These are phyloP conservation scores for Serendipita sp. DNA, from an alignment of 768 basidiomycete species.

Conservation along the genomic window DNA sequence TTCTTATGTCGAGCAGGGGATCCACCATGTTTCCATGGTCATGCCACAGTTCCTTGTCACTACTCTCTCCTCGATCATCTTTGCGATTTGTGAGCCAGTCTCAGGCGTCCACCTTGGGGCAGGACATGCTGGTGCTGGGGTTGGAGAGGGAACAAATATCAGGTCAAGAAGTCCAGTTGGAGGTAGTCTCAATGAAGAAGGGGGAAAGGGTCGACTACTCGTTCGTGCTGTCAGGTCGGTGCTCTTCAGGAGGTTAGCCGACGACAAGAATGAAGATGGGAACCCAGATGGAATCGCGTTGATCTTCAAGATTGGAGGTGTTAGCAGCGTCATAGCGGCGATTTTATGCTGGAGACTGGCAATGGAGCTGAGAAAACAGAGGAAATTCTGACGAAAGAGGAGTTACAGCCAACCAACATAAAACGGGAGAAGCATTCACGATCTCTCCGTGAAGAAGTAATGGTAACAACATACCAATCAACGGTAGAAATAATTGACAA, in stretches of 20 bases:
- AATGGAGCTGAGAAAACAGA: not conserved
- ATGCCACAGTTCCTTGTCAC: conserved; percentile 90
- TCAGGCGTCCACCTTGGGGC: conserved; percentile 9
- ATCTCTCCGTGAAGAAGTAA: too few relatives aligned
- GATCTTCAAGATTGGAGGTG: not conserved
- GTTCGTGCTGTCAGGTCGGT: not conserved
- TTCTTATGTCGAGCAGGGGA: conserved; percentile 40
- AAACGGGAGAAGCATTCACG: too few relatives aligned
- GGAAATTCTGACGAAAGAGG: not conserved
- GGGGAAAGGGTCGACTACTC: not conserved
- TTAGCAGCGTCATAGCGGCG: not conserved
- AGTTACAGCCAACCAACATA: too few relatives aligned
- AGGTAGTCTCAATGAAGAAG: not conserved
- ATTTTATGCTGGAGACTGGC: not conserved
- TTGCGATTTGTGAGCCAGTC: conserved; percentile 63
- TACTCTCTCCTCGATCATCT: conserved; percentile 68
- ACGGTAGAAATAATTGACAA: too few relatives aligned
- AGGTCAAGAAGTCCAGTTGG: not conserved
- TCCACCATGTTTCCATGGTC: conserved; percentile 89
- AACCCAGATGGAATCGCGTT: not conserved
- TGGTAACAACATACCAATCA: too few relatives aligned
- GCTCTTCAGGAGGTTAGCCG: not conserved
- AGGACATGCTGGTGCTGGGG: conserved; percentile 5
- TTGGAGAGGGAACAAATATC: not conserved
- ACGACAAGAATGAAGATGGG: not conserved